Percentiles rank a stretch among this genome's conserved stretches.
phyloP scores from a whole-genome alignment of 192 early-diverging fungal genomes.

The Coemansia sp. region DNA sequence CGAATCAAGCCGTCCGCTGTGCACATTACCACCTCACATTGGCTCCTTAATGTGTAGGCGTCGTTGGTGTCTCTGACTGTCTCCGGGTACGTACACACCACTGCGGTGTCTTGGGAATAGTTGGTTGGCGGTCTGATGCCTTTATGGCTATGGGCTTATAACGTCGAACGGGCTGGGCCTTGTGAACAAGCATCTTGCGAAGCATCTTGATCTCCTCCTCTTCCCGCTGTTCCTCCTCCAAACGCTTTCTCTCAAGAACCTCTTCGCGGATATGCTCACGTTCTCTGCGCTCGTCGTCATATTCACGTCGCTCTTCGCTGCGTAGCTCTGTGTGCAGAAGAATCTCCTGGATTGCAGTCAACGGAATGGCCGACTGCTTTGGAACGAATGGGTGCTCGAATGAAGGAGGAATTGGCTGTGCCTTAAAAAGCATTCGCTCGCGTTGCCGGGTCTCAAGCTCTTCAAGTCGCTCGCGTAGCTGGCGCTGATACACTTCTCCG shows the following conservation, averaged over 20 bases:
- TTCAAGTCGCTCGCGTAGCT: conserved; percentile 49
- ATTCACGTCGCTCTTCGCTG: conserved; percentile 65
- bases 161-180: conserved; percentile 63
- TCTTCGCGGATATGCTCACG: conserved; percentile 59
- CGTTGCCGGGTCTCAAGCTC: conserved; percentile 48
- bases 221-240: conserved; percentile 58
- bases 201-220: conserved; percentile 58
- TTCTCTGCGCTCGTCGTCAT: conserved; percentile 59
- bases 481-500: conserved; percentile 48
- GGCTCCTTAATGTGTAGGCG: conserved; percentile 9
- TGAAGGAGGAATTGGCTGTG: conserved; percentile 57
- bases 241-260: conserved; percentile 53
- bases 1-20: neutral
- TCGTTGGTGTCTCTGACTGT: conserved; percentile 12
- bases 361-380: conserved; percentile 49
- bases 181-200: conserved; percentile 59
- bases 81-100: conserved; percentile 46
- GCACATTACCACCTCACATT: neutral
- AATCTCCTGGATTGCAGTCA: conserved; percentile 50
- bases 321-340: conserved; percentile 60
- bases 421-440: conserved; percentile 56
- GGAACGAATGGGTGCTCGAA: conserved; percentile 65
- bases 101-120: conserved; percentile 54
- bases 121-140: conserved; percentile 60
- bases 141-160: conserved; percentile 56